Conservation (phyloP, 2,329 filamentous ascomycete species). For the Tolypocladium ovalisporum region DNA sequence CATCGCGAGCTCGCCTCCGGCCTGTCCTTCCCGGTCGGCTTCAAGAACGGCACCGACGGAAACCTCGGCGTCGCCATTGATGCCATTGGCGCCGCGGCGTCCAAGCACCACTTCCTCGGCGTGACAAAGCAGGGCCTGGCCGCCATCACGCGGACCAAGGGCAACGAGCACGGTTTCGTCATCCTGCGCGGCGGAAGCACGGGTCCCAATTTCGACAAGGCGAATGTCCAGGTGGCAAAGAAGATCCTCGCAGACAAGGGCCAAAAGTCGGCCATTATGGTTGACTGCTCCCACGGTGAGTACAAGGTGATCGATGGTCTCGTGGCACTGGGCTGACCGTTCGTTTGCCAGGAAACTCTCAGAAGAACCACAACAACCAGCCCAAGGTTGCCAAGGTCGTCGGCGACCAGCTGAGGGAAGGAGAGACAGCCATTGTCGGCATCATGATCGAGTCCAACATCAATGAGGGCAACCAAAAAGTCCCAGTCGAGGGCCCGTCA, state of each 20-base stretch:
- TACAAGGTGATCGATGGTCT: slow-evolving; percentile 1
- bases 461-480: slow-evolving; percentile 82
- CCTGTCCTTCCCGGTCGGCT: slow-evolving; percentile 93
- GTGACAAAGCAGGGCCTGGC: slow-evolving; percentile 96
- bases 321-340: slow-evolving; percentile 3
- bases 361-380: slow-evolving; percentile 96
- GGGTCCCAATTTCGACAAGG: slow-evolving; percentile 88
- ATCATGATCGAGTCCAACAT: slow-evolving; percentile 99
- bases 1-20: slow-evolving; percentile 93
- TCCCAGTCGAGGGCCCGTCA: slow-evolving; percentile 68
- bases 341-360: slow-evolving; percentile 64
- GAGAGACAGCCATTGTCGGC: slow-evolving; percentile 81
- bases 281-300: slow-evolving; percentile 93
- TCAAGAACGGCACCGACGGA: slow-evolving; percentile 98
- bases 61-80: slow-evolving; percentile 86
- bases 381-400: slow-evolving; percentile 79
- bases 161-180: slow-evolving; percentile 96
- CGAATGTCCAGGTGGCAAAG: slow-evolving; percentile 69
- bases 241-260: slow-evolving; percentile 72
- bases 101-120: slow-evolving; percentile 95
- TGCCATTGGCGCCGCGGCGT: slow-evolving; percentile 76
- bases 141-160: slow-evolving; percentile 84
- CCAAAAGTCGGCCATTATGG: slow-evolving; percentile 84
- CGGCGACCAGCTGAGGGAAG: slow-evolving; percentile 74
- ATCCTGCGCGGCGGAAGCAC: slow-evolving; percentile 86